Base-by-base conservation (phyloP, 352 stramenopile genomes). In the Phytophthora litchii region DNA sequence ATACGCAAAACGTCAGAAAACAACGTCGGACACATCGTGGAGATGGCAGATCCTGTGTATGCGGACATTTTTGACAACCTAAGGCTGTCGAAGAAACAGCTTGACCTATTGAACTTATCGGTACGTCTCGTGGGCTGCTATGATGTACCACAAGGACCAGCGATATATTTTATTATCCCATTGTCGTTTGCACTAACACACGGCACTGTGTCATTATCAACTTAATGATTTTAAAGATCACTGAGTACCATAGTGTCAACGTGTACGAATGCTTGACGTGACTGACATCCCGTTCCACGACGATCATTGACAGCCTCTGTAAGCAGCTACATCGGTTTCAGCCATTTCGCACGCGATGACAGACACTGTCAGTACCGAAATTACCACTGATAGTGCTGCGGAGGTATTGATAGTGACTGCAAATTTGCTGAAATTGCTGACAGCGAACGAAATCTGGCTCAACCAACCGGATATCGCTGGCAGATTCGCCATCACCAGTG, bases 101-200 rank as follows among this genome's bases (percentile, higher is more conserved):
- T 69, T 2, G 36, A 20, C 2, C 0, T 11, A 0, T 17, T 73
- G 0, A 69, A 64, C 19, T 21, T 52, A 4, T 51, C 46, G 1
- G 41, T 68, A 0, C 46, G 60, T 6, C 5, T 16, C 4, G 0
- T 3, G 3, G 16, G 23, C 29, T 11, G 10, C 7, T 13, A 8
- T 43, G n/a, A 29, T 47, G 14, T 21, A 23, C 8, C 14, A 32
- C 17, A 49, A 21, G 14, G 0, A 37, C 7, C 9, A 19, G 10
- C 36, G 16, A 54, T 7, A 10, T 1, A 7, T 70, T 60, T 9
- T 70, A 57, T 17, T 47, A 42, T 0, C 54, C 49, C 2, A 16
- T 70, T 14, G 41, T 70, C 0, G 48, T 64, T 0, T 36, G 41
- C 29, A 70, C 54, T 0, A 65, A 70, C 31, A 55, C 49, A 21